Evolutionary conservation across 129 eudicot genomes (phyloP).

Genomic region (Saussurea involucrata): DNA sequence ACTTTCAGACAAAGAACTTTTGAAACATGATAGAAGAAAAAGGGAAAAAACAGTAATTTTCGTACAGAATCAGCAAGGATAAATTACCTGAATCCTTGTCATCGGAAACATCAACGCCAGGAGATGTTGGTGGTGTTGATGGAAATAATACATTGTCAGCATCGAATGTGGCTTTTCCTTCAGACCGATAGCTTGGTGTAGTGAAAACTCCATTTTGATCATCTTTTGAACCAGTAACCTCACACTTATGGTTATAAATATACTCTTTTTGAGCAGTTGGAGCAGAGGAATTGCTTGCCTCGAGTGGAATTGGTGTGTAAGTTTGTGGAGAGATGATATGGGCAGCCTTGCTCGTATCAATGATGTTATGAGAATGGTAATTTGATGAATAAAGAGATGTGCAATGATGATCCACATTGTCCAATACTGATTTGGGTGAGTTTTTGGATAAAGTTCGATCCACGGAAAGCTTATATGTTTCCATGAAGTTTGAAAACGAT

Average conservation of each 20-base stretch:
- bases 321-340: neutral
- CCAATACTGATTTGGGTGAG: constrained; percentile 85
- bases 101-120: constrained; percentile 56
- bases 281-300: constrained; percentile 5
- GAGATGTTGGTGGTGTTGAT: constrained; percentile 47
- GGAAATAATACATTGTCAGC: constrained; percentile 8
- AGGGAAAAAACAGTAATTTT: too few species aligned
- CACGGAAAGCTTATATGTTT: constrained; percentile 40
- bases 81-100: constrained; percentile 55
- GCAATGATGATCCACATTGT: constrained; percentile 31
- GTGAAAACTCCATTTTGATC: neutral
- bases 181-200: neutral
- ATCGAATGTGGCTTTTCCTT: neutral
- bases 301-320: constrained; percentile 21
- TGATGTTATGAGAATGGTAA: neutral
- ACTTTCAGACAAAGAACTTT: too few species aligned
- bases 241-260: neutral
- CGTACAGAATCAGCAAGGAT: neutral
- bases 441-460: constrained; percentile 32
- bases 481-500: constrained; percentile 63
- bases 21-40: too few species aligned
- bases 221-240: neutral
- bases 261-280: constrained; percentile 24
- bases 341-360: neutral
- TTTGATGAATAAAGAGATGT: neutral